Conservation (phyloP, 2,329 filamentous ascomycete genomes). For the Hymenotorrendiella dingleyae region DNA sequence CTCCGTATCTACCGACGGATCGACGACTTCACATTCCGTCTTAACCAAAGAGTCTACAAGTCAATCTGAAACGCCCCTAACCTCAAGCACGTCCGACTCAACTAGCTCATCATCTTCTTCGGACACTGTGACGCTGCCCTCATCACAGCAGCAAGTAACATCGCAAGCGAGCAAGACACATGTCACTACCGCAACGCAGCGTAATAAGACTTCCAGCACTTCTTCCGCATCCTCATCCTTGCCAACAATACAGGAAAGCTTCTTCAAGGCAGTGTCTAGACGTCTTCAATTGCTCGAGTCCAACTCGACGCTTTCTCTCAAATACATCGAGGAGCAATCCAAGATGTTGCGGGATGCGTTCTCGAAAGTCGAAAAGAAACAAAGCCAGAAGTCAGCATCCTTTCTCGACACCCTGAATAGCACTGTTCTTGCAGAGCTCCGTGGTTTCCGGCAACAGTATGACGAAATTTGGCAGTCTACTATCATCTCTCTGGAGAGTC, state of each 20-base stretch:
- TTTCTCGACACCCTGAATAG: slow-evolving; percentile 83
- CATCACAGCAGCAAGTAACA: slow-evolving; percentile 7
- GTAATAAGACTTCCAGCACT: slow-evolving; percentile 32
- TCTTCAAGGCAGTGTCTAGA: slow-evolving; percentile 96
- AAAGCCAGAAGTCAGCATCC: slow-evolving; percentile 72
- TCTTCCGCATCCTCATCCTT: slow-evolving; percentile 45
- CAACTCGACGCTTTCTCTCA: slow-evolving; percentile 85
- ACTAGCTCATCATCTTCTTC: slow-evolving; percentile 7
- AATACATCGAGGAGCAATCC: slow-evolving; percentile 96
- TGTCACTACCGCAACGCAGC: slow-evolving; percentile 15
- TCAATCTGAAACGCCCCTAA: not conserved
- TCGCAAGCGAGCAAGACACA: slow-evolving; percentile 16
- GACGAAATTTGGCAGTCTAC: slow-evolving; percentile 97
- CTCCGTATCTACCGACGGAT: not conserved
- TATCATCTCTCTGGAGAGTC: slow-evolving; percentile 81
- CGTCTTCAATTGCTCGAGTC: slow-evolving; percentile 84
- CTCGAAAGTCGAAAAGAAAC: slow-evolving; percentile 77
- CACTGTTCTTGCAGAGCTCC: slow-evolving; percentile 78
- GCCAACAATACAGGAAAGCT: slow-evolving; percentile 91
- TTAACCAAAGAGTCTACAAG: not conserved
- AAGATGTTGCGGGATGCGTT: slow-evolving; percentile 84
- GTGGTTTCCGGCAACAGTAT: slow-evolving; percentile 75
- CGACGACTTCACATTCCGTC: not conserved
- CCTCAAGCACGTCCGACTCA: slow-evolving; percentile 3
- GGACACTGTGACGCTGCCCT: slow-evolving; percentile 4